Evolutionary conservation across 140 eudicot species (phyloP).

Genomic region (Anethum foeniculum): DNA sequence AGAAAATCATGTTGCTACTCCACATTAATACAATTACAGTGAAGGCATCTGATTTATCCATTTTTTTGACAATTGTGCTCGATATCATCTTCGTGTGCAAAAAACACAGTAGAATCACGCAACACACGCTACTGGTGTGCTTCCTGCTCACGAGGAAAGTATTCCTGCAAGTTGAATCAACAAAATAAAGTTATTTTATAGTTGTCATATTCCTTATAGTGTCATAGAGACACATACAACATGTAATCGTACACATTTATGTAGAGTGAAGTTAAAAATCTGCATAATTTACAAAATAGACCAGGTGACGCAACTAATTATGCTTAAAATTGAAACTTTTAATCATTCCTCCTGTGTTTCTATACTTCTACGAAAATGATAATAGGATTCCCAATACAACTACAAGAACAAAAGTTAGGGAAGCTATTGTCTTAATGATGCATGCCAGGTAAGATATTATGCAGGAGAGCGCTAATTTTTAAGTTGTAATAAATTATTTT

Average conservation of each 20-base stretch:
- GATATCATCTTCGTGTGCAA: conserved; percentile 54
- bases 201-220: background rate
- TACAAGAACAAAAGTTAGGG: conserved; percentile 47
- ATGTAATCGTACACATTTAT: background rate
- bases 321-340: conserved; percentile 42
- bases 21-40: conserved; percentile 16
- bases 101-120: too few species aligned
- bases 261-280: conserved; percentile 26
- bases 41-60: conserved; percentile 58
- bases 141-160: too few species aligned
- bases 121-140: too few species aligned
- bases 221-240: background rate
- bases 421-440: conserved; percentile 53
- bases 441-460: conserved; percentile 16
- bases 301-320: conserved; percentile 67
- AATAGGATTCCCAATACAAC: conserved; percentile 27
- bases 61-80: conserved; percentile 53
- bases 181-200: background rate
- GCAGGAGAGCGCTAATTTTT: conserved; percentile 27
- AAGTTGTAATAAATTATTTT: too few species aligned
- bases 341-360: conserved; percentile 37
- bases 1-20: too few species aligned
- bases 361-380: conserved; percentile 30
- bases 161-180: conserved; percentile 27
- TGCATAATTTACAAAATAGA: conserved; percentile 67